A percentile compares a stretch with the other conserved stretches of the same genome.
These are phyloP conservation scores for Leptomonas pyrrhocoris DNA, from an alignment of 208 protist genomes.

Conservation along the genomic window DNA sequence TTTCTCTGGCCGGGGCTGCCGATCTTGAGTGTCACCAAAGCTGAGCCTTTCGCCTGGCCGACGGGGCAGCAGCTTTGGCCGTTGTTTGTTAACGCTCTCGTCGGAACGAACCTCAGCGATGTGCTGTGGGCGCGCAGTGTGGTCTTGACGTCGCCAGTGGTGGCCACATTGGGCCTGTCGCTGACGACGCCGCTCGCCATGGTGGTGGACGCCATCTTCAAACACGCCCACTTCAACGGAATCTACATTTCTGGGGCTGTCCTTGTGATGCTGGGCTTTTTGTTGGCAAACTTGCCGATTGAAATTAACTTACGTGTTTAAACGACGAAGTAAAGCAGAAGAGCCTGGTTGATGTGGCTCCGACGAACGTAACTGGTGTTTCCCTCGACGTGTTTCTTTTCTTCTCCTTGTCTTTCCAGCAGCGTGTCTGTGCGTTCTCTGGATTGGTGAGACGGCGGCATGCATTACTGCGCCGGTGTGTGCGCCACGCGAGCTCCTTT, in stretches of 20 bases:
- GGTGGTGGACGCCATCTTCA: conserved; percentile 76
- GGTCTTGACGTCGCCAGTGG: conserved; percentile 87
- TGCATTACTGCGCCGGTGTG: too few relatives aligned
- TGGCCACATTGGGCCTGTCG: conserved; percentile 89
- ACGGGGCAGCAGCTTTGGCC: conserved; percentile 61
- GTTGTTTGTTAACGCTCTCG: conserved; percentile 80
- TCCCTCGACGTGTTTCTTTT: not conserved
- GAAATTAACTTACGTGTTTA: conserved; percentile 20
- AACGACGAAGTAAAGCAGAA: not conserved
- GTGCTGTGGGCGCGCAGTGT: conserved; percentile 91
- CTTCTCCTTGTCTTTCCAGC: not conserved
- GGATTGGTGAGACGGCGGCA: too few relatives aligned
- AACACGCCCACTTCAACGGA: conserved; percentile 43
- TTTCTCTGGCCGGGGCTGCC: conserved; percentile 79
- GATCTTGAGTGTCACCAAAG: conserved; percentile 50
- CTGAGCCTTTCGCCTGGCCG: conserved; percentile 79
- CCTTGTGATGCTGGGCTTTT: conserved; percentile 77
- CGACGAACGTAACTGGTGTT: too few relatives aligned
- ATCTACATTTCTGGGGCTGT: conserved; percentile 77
- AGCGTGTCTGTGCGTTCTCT: too few relatives aligned
- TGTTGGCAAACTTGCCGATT: conserved; percentile 72
- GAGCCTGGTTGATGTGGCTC: too few relatives aligned
- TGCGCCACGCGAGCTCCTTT: too few relatives aligned
- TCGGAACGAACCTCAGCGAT: conserved; percentile 92
- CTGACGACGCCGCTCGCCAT: conserved; percentile 91